These are phyloP conservation scores for Leptoxyphium fumago DNA, from an alignment of 2,329 filamentous ascomycete genomes.

Conservation along the genomic window DNA sequence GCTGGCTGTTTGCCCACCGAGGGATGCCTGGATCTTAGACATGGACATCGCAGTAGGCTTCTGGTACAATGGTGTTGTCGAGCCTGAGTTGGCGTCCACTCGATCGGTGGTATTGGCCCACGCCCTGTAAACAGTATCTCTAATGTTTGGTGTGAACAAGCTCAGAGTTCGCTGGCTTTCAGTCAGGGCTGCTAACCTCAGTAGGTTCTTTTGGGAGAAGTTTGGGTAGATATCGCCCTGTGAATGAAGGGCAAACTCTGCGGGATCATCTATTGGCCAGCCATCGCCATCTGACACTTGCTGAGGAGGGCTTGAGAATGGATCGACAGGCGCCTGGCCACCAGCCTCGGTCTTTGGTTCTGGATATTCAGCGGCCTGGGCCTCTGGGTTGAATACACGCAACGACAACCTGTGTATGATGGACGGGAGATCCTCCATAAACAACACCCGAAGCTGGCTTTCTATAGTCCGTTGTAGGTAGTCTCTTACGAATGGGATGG, in stretches of 20 bases:
- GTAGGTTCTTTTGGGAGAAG: constrained; percentile 88
- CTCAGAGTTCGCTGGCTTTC: constrained; percentile 85
- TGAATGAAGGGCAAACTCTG: constrained; percentile 63
- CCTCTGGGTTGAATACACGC: constrained; percentile 79
- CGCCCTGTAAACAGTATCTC: constrained; percentile 79
- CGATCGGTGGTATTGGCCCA: constrained; percentile 72
- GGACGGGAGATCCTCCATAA: constrained; percentile 95
- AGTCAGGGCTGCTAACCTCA: constrained; percentile 66
- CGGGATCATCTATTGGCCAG: constrained; percentile 49
- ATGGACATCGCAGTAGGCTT: constrained; percentile 22
- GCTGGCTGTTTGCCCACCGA: constrained; percentile 41
- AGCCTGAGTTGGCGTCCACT: constrained; percentile 38
- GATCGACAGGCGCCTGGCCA: constrained; percentile 14
- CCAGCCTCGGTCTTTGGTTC: constrained; percentile 32
- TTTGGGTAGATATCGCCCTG: constrained; percentile 71
- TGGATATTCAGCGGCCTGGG: constrained; percentile 47
- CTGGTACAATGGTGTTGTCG: constrained; percentile 26
- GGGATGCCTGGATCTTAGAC: constrained; percentile 31
- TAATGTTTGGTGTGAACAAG: constrained; percentile 79
- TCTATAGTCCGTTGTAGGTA: constrained; percentile 96
- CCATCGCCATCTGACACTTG: constrained; percentile 61
- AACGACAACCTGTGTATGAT: constrained; percentile 90
- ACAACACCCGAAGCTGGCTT: constrained; percentile 74
- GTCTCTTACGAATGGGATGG: constrained; percentile 93
- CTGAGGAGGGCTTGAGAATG: constrained; percentile 35